These are phyloP conservation scores for Phytophthora colocasiae DNA, from an alignment of 352 stramenopile species.

Conservation along the genomic window DNA sequence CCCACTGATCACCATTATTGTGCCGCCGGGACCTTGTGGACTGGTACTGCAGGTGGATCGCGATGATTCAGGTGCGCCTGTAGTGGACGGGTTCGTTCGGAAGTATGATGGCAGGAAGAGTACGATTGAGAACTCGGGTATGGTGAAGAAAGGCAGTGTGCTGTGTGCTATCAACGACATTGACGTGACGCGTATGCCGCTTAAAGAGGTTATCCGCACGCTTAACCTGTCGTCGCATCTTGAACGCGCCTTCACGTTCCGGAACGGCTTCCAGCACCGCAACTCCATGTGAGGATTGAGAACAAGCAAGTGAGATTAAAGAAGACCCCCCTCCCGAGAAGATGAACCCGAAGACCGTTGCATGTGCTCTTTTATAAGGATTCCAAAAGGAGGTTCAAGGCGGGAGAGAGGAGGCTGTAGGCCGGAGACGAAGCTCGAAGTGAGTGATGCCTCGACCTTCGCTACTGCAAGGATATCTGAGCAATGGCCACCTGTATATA, in stretches of 20 bases:
- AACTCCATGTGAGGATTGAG: slow-evolving; percentile 42
- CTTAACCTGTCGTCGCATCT: slow-evolving; percentile 79
- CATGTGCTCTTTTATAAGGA: slow-evolving; percentile 39
- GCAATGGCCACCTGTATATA: slow-evolving; percentile 34
- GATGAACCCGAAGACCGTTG: slow-evolving; percentile 23
- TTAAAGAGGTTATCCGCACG: slow-evolving; percentile 74
- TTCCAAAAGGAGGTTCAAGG: slow-evolving; percentile 33
- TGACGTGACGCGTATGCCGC: slow-evolving; percentile 68
- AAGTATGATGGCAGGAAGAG: slow-evolving; percentile 72
- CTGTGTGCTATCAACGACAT: slow-evolving; percentile 85
- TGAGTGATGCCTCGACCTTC: slow-evolving; percentile 9
- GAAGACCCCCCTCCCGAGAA: neutral
- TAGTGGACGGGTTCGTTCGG: slow-evolving; percentile 79
- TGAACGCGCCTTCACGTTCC: slow-evolving; percentile 79
- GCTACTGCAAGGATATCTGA: slow-evolving; percentile 34
- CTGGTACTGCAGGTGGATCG: slow-evolving; percentile 68
- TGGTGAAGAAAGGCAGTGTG: slow-evolving; percentile 70
- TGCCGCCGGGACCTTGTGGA: slow-evolving; percentile 73
- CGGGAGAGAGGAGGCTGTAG: slow-evolving; percentile 19
- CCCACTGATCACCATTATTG: slow-evolving; percentile 72
- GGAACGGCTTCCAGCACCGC: slow-evolving; percentile 45
- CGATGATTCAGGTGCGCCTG: slow-evolving; percentile 49
- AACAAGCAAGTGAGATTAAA: neutral
- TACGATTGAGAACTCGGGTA: slow-evolving; percentile 77
- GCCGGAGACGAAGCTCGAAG: neutral